Evolutionary conservation across 805 yeast genomes (phyloP).

Genomic region (Sugiyamaella chiloensis): DNA sequence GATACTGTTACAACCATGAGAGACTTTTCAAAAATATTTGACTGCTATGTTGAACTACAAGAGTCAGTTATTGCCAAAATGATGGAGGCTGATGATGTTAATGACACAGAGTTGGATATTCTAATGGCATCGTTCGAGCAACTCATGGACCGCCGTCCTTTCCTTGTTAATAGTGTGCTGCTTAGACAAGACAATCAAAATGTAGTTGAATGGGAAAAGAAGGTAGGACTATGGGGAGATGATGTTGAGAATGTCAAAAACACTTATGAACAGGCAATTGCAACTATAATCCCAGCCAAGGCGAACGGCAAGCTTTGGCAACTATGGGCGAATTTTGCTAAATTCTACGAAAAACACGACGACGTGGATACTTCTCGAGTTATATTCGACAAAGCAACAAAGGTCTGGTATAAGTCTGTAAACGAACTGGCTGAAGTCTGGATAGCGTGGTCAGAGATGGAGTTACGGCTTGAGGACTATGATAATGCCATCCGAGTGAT

Average conservation of each 20-base stretch:
- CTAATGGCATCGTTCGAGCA: conserved; percentile 49
- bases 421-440: conserved; percentile 69
- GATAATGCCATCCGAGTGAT: conserved; percentile 43
- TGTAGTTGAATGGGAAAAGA: conserved; percentile 65
- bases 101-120: conserved; percentile 40
- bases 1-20: conserved; percentile 45
- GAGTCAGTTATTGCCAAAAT: conserved; percentile 44
- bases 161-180: conserved; percentile 63
- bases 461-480: conserved; percentile 48
- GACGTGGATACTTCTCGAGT: conserved; percentile 60
- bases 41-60: conserved; percentile 57
- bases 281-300: conserved; percentile 59
- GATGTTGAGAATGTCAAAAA: conserved; percentile 45
- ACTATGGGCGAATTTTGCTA: conserved; percentile 71
- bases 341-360: conserved; percentile 50
- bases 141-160: conserved; percentile 53
- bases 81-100: conserved; percentile 27
- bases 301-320: conserved; percentile 44
- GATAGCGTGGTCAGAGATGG: conserved; percentile 72
- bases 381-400: conserved; percentile 60
- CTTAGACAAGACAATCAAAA: conserved; percentile 60
- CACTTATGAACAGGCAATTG: conserved; percentile 63
- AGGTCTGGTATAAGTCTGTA: conserved; percentile 61
- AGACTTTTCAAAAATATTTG: conserved; percentile 65
- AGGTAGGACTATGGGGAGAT: conserved; percentile 48